A percentile compares a stretch with the other conserved stretches of the same genome.
Conservation (phyloP, 75 land plant genomes). For the Selaginella tamariscina region DNA sequence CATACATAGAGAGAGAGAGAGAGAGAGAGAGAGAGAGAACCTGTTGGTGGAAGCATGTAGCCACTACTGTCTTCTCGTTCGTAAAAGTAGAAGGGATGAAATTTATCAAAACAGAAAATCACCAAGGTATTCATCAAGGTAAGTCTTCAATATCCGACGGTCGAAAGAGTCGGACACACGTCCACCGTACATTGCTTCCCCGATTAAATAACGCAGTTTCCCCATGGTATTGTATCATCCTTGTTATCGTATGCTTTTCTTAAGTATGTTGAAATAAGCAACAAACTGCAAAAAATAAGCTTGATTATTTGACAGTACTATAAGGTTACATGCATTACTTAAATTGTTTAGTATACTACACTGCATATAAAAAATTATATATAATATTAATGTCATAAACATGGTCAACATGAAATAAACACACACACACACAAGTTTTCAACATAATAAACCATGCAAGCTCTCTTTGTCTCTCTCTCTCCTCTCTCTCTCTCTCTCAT, state of each 20-base stretch:
- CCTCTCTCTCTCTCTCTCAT: no score
- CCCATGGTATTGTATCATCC: conserved; percentile 34
- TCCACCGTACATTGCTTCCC: conserved; percentile 36
- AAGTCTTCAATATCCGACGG: conserved; percentile 27
- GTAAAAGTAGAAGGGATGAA: conserved; percentile 26
- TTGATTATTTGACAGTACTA: no score
- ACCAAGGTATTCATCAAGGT: conserved; percentile 32
- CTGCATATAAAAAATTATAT: no score
- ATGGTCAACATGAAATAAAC: no score
- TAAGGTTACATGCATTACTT: no score
- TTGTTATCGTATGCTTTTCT: conserved; percentile 29
- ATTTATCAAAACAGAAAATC: conserved; percentile 31
- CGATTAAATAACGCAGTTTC: conserved; percentile 29
- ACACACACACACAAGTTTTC: no score
- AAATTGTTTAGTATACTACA: no score
- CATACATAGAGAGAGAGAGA: no score
- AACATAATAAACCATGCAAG: no score
- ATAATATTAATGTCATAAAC: no score
- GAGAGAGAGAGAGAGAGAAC: no score
- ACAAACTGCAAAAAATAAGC: conserved; percentile 28
- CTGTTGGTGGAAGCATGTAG: conserved; percentile 27
- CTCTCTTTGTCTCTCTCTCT: no score
- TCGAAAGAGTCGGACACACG: conserved; percentile 33
- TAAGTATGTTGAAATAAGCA: conserved; percentile 29
- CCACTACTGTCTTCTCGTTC: conserved; percentile 4